phyloP scores from a whole-genome alignment of 2,329 filamentous ascomycete species.

The Diaporthe citrichinensis region DNA sequence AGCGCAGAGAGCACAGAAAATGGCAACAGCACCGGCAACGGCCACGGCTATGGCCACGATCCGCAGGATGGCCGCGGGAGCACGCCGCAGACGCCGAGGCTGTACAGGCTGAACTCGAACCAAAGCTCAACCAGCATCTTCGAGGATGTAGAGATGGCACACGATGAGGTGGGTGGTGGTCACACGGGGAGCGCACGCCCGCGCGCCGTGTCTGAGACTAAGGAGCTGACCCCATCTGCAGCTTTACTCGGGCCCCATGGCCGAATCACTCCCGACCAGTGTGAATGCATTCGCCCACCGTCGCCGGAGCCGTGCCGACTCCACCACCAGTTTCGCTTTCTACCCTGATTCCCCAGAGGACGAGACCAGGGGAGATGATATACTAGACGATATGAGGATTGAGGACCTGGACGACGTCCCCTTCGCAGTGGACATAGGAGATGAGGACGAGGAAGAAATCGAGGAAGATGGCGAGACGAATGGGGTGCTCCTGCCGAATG shows the following conservation, averaged over 20 bases:
- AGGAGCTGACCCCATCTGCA: constrained; percentile 47
- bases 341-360: constrained; percentile 77
- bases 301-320: constrained; percentile 80
- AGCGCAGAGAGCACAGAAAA: constrained; percentile 24
- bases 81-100: constrained; percentile 44
- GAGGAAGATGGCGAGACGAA: background rate
- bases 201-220: constrained; percentile 20
- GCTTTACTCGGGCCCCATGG: constrained; percentile 92
- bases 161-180: constrained; percentile 80
- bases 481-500: constrained; percentile 47
- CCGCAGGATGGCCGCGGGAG: constrained; percentile 43
- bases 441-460: constrained; percentile 53
- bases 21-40: constrained; percentile 24
- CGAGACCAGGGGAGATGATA: constrained; percentile 50
- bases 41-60: constrained; percentile 41
- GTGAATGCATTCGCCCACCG: constrained; percentile 93
- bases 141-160: constrained; percentile 98
- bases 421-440: constrained; percentile 56
- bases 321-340: constrained; percentile 89
- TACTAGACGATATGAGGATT: constrained; percentile 44
- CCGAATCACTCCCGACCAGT: constrained; percentile 95
- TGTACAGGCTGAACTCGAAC: constrained; percentile 79
- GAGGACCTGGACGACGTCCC: constrained; percentile 57
- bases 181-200: background rate
- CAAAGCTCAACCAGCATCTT: constrained; percentile 85